Base-by-base conservation (phyloP, 176 grass and related monocot species). In the Microstegium vimineum region DNA sequence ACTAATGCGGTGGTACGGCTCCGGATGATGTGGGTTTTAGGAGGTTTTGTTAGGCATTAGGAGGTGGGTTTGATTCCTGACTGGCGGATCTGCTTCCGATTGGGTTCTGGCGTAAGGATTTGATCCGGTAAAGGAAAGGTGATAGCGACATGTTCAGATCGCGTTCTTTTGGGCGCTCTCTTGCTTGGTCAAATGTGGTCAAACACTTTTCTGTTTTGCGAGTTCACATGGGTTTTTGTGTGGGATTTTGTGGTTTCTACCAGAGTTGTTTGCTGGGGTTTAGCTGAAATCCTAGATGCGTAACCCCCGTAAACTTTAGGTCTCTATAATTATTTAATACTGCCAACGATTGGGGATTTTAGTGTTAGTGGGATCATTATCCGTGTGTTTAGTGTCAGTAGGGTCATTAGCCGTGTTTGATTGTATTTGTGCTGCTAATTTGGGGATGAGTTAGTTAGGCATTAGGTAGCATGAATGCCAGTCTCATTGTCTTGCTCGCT, bases 111-210 rank as follows among this genome's bases (percentile, higher is more conserved):
- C 20, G 9, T 13, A 42, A 5, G 27, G 17, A 23, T 22, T 77
- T 77, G 71, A 76, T 77, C 73, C 62, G 73, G 13, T 41, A 12
- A 34, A 23, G 27, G 15, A 5, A 18, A 71, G 4, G 7, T 18
- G 71, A 6, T 40, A 37, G 64, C 42, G 69, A 13, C 31, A 13
- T 49, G 81, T 3, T 47, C 68, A 86, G 87, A 89, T 89, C 78
- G 73, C 56, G 65, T 82, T 28, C 26, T 82, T 66, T 81, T 40
- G 49, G 77, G 40, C 62, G 37, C 18, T 57, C 61, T 43, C 28
- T 52, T 41, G 18, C 42, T 38, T 23, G 71, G 82, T 63, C 77
- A 85, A 80, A 89, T 14, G 75, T 54, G 69, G 81, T 89, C 70
- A 85, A 89, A 81, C 17, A 18, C 64, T 10, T n/a, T n/a, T 16